Percentiles rank a stretch among this genome's conserved stretches.
phyloP scores from a whole-genome alignment of 805 yeast genomes.

The Yarrowia sp. region DNA sequence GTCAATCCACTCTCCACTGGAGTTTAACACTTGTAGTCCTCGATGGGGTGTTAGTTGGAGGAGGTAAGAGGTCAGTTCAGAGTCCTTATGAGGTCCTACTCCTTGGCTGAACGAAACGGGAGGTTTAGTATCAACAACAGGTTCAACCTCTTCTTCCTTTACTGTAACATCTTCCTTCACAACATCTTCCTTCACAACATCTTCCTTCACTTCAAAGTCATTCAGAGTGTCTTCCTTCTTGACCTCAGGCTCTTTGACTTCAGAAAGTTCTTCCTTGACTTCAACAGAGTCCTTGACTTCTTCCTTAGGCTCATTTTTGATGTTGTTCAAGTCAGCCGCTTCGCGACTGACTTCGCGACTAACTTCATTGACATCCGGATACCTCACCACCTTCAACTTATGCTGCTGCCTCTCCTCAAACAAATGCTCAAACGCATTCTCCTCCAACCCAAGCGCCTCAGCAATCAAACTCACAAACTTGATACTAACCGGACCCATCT shows the following conservation, averaged over 20 bases:
- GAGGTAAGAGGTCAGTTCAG: conserved; percentile 11
- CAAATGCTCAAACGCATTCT: conserved; percentile 2
- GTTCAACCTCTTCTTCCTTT: not conserved
- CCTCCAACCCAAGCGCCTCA: conserved; percentile 11
- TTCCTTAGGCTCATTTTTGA: no score
- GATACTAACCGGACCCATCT: conserved; percentile 8
- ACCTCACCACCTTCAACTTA: conserved; percentile 21
- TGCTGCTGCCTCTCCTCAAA: conserved; percentile 8
- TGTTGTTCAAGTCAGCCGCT: no score
- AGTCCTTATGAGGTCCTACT: conserved; percentile 25
- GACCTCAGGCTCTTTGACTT: not conserved
- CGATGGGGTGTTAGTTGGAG: conserved; percentile 6
- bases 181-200: not conserved
- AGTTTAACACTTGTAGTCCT: conserved; percentile 19
- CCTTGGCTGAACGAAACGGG: not conserved
- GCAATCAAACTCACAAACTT: conserved; percentile 12
- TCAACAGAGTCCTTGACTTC: no score
- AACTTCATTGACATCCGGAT: not conserved
- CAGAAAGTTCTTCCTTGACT: not conserved
- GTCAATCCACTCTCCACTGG: conserved; percentile 20
- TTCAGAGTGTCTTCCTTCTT: not conserved
- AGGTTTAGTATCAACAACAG: no score
- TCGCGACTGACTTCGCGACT: no score
- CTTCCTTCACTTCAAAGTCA: not conserved
- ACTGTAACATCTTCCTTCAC: not conserved